Evolutionary conservation across 176 grass and related monocot genomes (phyloP).

Genomic region (Tillandsia fasciculata): DNA sequence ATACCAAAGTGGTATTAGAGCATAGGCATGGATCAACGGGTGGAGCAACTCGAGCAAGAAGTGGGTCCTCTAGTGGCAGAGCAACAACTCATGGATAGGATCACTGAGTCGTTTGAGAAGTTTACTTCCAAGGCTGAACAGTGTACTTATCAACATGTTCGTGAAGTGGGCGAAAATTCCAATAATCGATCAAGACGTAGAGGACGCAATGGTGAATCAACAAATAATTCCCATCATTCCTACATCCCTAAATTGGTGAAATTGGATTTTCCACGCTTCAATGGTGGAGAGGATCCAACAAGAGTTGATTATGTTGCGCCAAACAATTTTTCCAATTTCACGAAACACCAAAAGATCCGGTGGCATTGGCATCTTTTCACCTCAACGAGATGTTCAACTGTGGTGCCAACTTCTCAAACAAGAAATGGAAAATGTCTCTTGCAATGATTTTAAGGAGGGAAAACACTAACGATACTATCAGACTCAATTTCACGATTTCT

Average conservation of each 20-base stretch:
- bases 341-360: background rate
- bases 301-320: background rate
- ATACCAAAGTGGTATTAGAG: background rate
- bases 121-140: background rate
- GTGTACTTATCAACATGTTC: background rate
- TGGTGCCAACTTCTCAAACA: background rate
- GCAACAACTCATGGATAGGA: background rate
- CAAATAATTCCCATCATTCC: background rate
- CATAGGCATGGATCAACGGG: background rate
- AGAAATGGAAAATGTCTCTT: background rate
- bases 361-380: slow-evolving; percentile 1
- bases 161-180: background rate
- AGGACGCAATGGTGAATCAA: background rate
- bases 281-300: background rate
- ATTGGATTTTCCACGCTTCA: background rate
- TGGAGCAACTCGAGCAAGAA: background rate
- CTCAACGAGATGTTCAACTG: background rate
- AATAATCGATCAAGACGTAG: background rate
- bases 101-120: background rate
- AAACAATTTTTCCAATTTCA: background rate
- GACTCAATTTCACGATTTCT: background rate
- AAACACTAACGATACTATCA: background rate
- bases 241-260: background rate
- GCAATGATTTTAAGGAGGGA: background rate
- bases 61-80: background rate